A percentile compares a stretch with the other conserved stretches of the same genome.
Conservation (phyloP, 202 grass and related monocot genomes). For the Sporobolus alterniflorus region DNA sequence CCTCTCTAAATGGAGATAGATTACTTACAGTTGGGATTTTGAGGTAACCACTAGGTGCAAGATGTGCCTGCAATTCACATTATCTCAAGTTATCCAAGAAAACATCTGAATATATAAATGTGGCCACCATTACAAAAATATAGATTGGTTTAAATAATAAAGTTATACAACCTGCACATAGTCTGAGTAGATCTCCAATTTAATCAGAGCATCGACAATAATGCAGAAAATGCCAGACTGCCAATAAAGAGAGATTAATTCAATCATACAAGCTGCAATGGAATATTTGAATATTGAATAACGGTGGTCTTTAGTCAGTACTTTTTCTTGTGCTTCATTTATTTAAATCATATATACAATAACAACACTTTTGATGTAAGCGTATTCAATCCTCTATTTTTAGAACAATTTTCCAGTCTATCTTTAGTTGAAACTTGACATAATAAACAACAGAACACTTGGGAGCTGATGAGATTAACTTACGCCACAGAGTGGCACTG, state of each 20-base stretch:
- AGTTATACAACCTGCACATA: slow-evolving; percentile 78
- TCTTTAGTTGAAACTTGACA: slow-evolving; percentile 18
- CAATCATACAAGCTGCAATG: slow-evolving; percentile 3
- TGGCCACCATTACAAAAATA: neutral
- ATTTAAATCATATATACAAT: neutral
- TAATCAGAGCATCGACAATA: slow-evolving; percentile 81
- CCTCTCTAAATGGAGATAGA: neutral
- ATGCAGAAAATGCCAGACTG: slow-evolving; percentile 89
- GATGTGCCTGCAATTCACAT: slow-evolving; percentile 74
- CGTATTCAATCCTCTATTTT: neutral
- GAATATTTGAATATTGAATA: slow-evolving; percentile 15
- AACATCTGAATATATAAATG: neutral
- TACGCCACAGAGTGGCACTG: slow-evolving; percentile 95
- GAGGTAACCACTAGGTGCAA: slow-evolving; percentile 89
- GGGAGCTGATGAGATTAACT: slow-evolving; percentile 45
- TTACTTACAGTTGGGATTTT: slow-evolving; percentile 97
- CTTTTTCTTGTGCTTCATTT: slow-evolving; percentile 9
- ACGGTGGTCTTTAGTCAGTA: slow-evolving; percentile 5
- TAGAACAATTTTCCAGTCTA: neutral
- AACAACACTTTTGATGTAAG: neutral
- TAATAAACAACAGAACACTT: slow-evolving; percentile 2
- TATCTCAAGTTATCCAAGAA: slow-evolving; percentile 31
- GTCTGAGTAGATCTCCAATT: slow-evolving; percentile 86
- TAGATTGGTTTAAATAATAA: slow-evolving; percentile 1
- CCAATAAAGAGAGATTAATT: slow-evolving; percentile 37